Evolutionary conservation across 805 yeast species (phyloP).

Genomic region (Kuraishia ogatae): DNA sequence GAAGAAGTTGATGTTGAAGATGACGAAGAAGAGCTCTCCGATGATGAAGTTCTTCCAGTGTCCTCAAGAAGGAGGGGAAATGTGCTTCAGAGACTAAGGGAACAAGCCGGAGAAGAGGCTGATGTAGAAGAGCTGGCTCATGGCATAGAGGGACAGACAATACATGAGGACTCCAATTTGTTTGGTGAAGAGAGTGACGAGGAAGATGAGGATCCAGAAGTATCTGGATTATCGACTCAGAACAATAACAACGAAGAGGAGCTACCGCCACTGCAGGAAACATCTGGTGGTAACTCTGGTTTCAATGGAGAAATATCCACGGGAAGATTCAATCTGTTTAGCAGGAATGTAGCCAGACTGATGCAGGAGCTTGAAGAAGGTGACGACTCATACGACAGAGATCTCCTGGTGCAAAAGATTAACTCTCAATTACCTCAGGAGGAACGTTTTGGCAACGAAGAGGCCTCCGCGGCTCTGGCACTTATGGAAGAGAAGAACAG

Average conservation of each 20-base stretch:
- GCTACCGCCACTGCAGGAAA: conserved; percentile 9
- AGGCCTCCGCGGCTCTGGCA: conserved; percentile 33
- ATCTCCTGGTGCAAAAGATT: conserved; percentile 9
- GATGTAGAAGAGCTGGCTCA: conserved; percentile 6
- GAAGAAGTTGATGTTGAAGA: conserved; percentile 11
- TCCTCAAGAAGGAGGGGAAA: conserved; percentile 10
- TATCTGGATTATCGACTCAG: conserved; percentile 8
- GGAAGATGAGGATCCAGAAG: conserved; percentile 11
- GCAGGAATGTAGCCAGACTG: conserved; percentile 36
- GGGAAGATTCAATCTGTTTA: conserved; percentile 37
- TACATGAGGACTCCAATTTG: conserved; percentile 16
- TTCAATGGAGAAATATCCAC: conserved; percentile 34
- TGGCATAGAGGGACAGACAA: conserved; percentile 1
- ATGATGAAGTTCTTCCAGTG: conserved; percentile 11
- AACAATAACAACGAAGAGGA: conserved; percentile 9
- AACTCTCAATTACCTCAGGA: conserved; percentile 28
- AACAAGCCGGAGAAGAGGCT: conserved; percentile 4
- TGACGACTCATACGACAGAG: conserved; percentile 16
- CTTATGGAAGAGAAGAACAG: conserved; percentile 36
- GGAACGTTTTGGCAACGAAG: conserved; percentile 34
- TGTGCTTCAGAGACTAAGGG: conserved; percentile 5
- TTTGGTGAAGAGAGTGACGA: conserved; percentile 1
- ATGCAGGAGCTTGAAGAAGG: conserved; percentile 34
- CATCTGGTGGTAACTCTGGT: conserved; percentile 9
- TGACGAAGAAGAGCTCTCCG: conserved; percentile 16